A percentile compares a stretch with the other conserved stretches of the same genome.
phyloP scores from a whole-genome alignment of 192 early-diverging fungal species.

The Backusella luteola region DNA sequence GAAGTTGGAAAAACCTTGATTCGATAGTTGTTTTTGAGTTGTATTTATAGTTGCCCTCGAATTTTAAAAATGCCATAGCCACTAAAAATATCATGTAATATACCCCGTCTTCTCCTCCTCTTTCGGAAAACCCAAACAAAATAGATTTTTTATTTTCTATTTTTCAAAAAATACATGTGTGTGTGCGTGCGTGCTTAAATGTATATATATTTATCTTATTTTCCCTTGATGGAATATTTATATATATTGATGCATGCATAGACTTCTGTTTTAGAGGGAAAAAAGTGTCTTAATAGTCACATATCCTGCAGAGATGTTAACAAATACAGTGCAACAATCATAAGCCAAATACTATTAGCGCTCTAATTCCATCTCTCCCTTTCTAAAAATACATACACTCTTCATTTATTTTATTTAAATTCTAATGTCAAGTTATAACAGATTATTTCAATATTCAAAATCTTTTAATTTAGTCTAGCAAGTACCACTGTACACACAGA shows the following conservation, averaged over 20 bases:
- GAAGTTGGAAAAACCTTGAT: neutral
- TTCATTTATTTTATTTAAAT: slow-evolving; percentile 5
- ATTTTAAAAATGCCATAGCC: neutral
- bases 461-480: slow-evolving; percentile 2
- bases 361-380: neutral
- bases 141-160: slow-evolving; percentile 1
- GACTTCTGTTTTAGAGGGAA: neutral
- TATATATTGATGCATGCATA: slow-evolving; percentile 3
- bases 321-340: neutral
- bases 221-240: neutral
- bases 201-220: neutral
- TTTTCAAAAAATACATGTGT: neutral
- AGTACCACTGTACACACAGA: neutral
- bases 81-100: slow-evolving; percentile 4
- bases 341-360: neutral
- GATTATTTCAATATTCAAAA: slow-evolving; percentile 3
- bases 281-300: neutral
- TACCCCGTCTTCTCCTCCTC: neutral
- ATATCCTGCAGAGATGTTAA: neutral
- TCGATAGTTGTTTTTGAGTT: neutral
- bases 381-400: slow-evolving; percentile 7
- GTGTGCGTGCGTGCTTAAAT: neutral
- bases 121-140: neutral
- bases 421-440: slow-evolving; percentile 3
- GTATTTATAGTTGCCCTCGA: slow-evolving; percentile 4